Conservation (phyloP, 2,329 filamentous ascomycete species). For the Cytospora leucostoma region DNA sequence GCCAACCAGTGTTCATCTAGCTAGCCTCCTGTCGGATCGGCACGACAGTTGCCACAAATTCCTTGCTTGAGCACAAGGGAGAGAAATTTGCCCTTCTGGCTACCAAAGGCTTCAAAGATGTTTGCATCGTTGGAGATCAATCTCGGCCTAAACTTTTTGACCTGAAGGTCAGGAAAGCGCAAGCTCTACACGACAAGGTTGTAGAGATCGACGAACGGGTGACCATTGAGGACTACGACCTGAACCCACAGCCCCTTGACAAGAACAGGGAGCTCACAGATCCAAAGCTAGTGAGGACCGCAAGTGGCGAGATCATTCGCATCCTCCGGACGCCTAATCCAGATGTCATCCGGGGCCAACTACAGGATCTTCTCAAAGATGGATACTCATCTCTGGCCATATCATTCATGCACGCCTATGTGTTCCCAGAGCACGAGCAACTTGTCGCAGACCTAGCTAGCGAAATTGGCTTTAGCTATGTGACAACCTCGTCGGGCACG, state of each 20-base stretch:
- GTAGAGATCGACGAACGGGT: conserved; percentile 73
- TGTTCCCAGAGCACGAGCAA: conserved; percentile 66
- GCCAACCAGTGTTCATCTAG: conserved; percentile 1
- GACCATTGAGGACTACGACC: conserved; percentile 72
- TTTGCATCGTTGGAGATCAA: conserved; percentile 73
- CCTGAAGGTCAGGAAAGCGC: conserved; percentile 65
- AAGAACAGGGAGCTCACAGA: conserved; percentile 41
- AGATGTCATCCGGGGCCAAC: conserved; percentile 51
- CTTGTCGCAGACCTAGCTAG: conserved; percentile 60
- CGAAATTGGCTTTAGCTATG: conserved; percentile 62
- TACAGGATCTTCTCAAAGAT: conserved; percentile 59
- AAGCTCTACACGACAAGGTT: conserved; percentile 67
- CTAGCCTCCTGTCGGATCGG: conserved; percentile 74
- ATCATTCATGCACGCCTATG: conserved; percentile 69
- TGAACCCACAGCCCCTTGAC: conserved; percentile 56
- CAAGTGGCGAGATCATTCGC: conserved; percentile 66
- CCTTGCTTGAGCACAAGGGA: conserved; percentile 71
- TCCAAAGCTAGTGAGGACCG: conserved; percentile 55
- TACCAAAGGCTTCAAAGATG: conserved; percentile 70
- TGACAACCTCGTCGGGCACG: conserved; percentile 65
- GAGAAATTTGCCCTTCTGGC: conserved; percentile 70
- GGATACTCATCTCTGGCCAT: conserved; percentile 51
- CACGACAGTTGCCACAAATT: conserved; percentile 75
- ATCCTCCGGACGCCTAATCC: conserved; percentile 58
- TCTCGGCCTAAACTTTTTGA: conserved; percentile 72